A percentile compares a stretch with the other conserved stretches of the same genome.
Conservation (phyloP, 2,329 filamentous ascomycete species). For the Pseudogymnoascus sp. region DNA sequence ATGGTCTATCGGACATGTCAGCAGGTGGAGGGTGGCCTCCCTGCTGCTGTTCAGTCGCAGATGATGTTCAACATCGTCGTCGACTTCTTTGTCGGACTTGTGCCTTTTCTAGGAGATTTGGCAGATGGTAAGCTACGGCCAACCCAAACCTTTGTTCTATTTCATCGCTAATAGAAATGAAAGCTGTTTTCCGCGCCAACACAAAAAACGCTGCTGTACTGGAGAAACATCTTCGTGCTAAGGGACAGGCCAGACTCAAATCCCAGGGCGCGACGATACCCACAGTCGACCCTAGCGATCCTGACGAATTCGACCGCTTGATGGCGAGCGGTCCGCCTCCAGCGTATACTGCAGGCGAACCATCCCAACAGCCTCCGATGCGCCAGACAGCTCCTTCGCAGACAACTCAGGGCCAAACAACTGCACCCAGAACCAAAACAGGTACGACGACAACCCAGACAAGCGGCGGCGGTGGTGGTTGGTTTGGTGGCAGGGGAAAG, state of each 20-base stretch:
- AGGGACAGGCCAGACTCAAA: slow-evolving; percentile 53
- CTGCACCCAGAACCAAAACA: slow-evolving; percentile 11
- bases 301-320: slow-evolving; percentile 42
- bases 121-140: slow-evolving; percentile 65
- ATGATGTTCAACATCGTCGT: slow-evolving; percentile 78
- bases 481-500: slow-evolving; percentile 29
- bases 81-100: slow-evolving; percentile 66
- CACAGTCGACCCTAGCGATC: slow-evolving; percentile 45
- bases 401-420: slow-evolving; percentile 9
- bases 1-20: slow-evolving; percentile 68
- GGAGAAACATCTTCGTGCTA: slow-evolving; percentile 60
- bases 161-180: slow-evolving; percentile 19
- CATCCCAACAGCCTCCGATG: slow-evolving; percentile 14
- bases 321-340: slow-evolving; percentile 25
- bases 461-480: slow-evolving; percentile 20
- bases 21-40: slow-evolving; percentile 70
- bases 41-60: slow-evolving; percentile 47
- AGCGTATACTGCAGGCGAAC: slow-evolving; percentile 20
- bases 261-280: slow-evolving; percentile 41
- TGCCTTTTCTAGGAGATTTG: slow-evolving; percentile 71
- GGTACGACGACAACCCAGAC: slow-evolving; percentile 11
- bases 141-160: slow-evolving; percentile 65
- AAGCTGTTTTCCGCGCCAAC: slow-evolving; percentile 62
- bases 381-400: slow-evolving; percentile 13
- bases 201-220: slow-evolving; percentile 64